Base-by-base conservation (phyloP, 2,329 filamentous ascomycete species). In the Colletotrichum chlorophyti region DNA sequence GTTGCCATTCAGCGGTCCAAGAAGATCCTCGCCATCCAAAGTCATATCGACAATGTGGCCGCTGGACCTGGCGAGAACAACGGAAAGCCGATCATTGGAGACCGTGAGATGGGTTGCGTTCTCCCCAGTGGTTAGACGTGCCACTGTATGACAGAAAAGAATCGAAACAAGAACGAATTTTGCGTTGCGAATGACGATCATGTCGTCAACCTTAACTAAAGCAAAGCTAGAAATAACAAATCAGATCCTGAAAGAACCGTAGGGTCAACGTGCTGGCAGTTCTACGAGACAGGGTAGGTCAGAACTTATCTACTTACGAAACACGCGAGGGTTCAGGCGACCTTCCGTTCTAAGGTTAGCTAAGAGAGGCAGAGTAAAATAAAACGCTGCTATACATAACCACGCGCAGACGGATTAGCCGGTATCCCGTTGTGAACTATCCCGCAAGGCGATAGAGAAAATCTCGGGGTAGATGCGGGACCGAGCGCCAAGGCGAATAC, bases 21-120 rank as follows among this genome's bases (percentile, higher is more conserved):
- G 76, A 2, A 87, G 74, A 61, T 87, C 79, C 46, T 72, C 69
- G 23, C 70, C 71, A 37, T 76, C 74, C 6, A 76, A 63, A 2
- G 62, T 67, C 43, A 76, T 58, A 27, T 66, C 65, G 43, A 71
- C 66, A 45, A 77, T 70, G 38, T 70, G 68, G 7, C 74, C 74
- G n/a, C 68, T 67, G 1, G 64, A 61, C 64, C 75, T 76, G 51
- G 67, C 64, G 11, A 77, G 69, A 40, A 69, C 67, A n/a, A 71
- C 69, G 46, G 70, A 69, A 19, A 76, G 68, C 1, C 73, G 70
- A 51, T 74, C 71, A 53, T 76, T 77, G 38, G 70, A 65, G 15
- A 77, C 65, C 21, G 69, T 67, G 31, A 74, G 64, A 19, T 72
- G 60, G 5, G 69, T 67, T 42, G 65, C 67, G 38, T 70, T 70